These are phyloP conservation scores for Saccharum hybrid DNA, from an alignment of 202 grass and related monocot genomes.

Conservation along the genomic window DNA sequence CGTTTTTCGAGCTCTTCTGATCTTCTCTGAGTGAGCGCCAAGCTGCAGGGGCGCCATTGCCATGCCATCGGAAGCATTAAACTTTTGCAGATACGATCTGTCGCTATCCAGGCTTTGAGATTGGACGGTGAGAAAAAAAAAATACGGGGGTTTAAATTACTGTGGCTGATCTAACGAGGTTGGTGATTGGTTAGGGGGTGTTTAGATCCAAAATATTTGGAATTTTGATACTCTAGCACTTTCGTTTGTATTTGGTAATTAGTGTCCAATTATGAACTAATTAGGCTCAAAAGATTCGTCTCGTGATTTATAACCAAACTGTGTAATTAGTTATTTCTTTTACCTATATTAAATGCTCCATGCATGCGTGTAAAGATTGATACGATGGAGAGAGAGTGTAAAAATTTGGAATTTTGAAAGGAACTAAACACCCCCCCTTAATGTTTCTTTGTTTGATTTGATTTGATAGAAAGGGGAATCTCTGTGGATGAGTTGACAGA, in stretches of 20 bases:
- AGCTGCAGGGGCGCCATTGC: background rate
- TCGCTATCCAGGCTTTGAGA: background rate
- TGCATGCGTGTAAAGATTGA: too few relatives aligned
- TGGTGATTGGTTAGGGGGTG: constrained; percentile 14
- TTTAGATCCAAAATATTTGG: too few relatives aligned
- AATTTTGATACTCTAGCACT: too few relatives aligned
- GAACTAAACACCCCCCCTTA: too few relatives aligned
- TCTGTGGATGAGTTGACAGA: constrained; percentile 19
- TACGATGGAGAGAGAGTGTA: too few relatives aligned
- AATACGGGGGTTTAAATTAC: background rate
- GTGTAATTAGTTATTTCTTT: too few relatives aligned
- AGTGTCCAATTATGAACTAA: too few relatives aligned
- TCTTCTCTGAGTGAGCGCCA: constrained; percentile 29
- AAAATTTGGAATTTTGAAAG: too few relatives aligned
- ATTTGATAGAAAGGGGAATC: constrained; percentile 17
- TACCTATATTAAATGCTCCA: too few relatives aligned
- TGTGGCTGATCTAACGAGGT: background rate
- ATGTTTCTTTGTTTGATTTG: background rate
- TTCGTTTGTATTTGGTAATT: too few relatives aligned
- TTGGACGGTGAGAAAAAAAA: constrained; percentile 27
- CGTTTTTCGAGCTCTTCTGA: background rate
- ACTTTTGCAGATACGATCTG: constrained; percentile 3
- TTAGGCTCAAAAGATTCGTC: too few relatives aligned
- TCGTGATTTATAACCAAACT: too few relatives aligned
- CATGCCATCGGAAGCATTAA: constrained; percentile 23